Base-by-base conservation (phyloP, 805 yeast species). In the Yarrowia bubula region DNA sequence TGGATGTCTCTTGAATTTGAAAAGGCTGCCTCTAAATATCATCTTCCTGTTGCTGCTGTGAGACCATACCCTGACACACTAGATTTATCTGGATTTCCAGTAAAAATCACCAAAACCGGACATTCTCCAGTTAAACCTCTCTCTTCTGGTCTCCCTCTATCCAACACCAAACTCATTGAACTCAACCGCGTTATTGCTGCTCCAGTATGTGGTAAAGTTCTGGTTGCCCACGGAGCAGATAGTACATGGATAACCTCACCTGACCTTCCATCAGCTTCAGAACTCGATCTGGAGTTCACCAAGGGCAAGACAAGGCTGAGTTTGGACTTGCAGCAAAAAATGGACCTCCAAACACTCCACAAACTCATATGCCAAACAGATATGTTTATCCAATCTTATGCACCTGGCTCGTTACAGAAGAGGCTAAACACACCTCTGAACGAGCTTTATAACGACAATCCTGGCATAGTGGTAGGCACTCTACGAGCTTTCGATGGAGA, bases 171-270 rank as follows among this genome's bases (percentile, higher is more conserved):
- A 14, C 43, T 51, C 10, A 10, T 51, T 32, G 58, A 51, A 51
- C 58, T 51, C 7, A 51, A 51, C 43, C 18, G 58, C 22, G 58
- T 51, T 4, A 51, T 51, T 2, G 58, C 58, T 22, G 58, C 58
- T 11, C 58, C 58, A 8, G 58, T 51, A 3, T 51, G 58, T 14
- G 58, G 58, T 2, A 51, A 51, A 9, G 58, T 51, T 3, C 33
- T 51, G 4, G 58, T 43, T 1, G 58, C 58, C 8, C 58, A 51
- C 5, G 58, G 58, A 7, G 43, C 43, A 1, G 43, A 51, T 8
- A 51, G n/a, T 43, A 37, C 58, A 1, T 51, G 58, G 58, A 18
- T 51, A 13, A 51, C 43, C 3, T 51, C 58, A 4, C 58, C 58
- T 5, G n/a, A 51, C 11, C 58, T 51, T 1, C 58, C 58, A 13